These are phyloP conservation scores for Asterochloris erici DNA, from an alignment of 139 green algal genomes.

Conservation along the genomic window DNA sequence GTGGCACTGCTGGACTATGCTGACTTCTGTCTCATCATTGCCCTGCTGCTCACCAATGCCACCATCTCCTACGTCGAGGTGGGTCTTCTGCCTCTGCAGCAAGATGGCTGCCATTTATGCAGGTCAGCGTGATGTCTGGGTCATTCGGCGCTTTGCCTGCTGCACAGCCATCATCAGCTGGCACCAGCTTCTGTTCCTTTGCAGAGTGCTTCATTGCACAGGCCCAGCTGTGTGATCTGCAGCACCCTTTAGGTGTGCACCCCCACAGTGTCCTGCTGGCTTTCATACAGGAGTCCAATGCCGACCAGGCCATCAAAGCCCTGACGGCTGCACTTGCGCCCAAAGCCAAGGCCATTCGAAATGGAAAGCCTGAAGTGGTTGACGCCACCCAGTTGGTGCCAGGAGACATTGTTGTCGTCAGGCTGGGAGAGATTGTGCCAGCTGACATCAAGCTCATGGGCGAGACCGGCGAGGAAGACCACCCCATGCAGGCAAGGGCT, in stretches of 20 bases:
- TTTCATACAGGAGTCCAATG: slow-evolving; percentile 64
- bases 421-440: slow-evolving; percentile 79
- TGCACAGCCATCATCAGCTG: background rate
- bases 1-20: slow-evolving; percentile 78
- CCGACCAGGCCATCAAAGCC: slow-evolving; percentile 80
- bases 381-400: slow-evolving; percentile 63
- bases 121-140: too few species aligned
- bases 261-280: background rate
- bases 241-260: slow-evolving; percentile 26
- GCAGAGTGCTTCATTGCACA: background rate
- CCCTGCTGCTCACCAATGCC: slow-evolving; percentile 66
- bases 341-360: slow-evolving; percentile 56
- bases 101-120: too few species aligned
- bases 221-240: background rate
- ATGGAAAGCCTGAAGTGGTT: slow-evolving; percentile 47
- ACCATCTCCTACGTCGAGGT: slow-evolving; percentile 50
- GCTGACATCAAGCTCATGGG: slow-evolving; percentile 83
- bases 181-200: background rate
- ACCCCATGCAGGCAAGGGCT: slow-evolving; percentile 58
- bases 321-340: slow-evolving; percentile 73
- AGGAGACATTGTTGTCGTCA: slow-evolving; percentile 78
- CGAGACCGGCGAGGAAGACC: slow-evolving; percentile 49
- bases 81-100: too few species aligned
- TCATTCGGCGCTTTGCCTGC: too few species aligned
- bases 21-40: slow-evolving; percentile 66